Evolutionary conservation across 768 basidiomycete genomes (phyloP).

Genomic region (Cystobasidium ongulense): DNA sequence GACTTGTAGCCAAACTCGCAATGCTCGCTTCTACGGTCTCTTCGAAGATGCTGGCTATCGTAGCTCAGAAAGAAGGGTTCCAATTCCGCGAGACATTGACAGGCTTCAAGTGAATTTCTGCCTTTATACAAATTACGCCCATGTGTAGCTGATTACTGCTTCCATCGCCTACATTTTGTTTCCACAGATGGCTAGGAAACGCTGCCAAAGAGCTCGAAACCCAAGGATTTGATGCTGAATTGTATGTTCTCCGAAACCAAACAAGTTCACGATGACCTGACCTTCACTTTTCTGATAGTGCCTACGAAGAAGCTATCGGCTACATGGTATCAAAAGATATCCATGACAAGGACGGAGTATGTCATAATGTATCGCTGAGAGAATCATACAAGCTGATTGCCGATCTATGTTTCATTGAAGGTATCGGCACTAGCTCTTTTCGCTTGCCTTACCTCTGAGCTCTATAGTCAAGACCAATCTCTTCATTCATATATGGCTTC

Average conservation of each 20-base stretch:
- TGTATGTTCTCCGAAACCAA: constrained; percentile 42
- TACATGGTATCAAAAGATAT: constrained; percentile 67
- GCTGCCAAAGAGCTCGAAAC: constrained; percentile 59
- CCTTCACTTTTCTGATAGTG: constrained; percentile 41
- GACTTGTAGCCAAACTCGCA: constrained; percentile 56
- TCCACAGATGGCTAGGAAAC: constrained; percentile 56
- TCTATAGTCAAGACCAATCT: constrained; percentile 54
- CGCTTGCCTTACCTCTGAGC: constrained; percentile 47
- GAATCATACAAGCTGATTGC: constrained; percentile 45
- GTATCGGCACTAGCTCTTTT: constrained; percentile 39
- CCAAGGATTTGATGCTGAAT: constrained; percentile 63
- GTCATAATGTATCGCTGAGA: constrained; percentile 57
- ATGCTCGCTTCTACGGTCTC: constrained; percentile 87
- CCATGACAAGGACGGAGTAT: constrained; percentile 80
- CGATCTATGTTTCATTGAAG: neutral
- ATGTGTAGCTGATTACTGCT: neutral
- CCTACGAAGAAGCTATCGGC: constrained; percentile 87
- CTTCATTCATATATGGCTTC: constrained; percentile 56
- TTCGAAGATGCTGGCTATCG: constrained; percentile 75
- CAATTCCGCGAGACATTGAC: constrained; percentile 77
- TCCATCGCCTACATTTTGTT: too few relatives aligned
- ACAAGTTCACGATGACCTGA: neutral
- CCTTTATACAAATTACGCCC: neutral
- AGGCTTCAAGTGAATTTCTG: constrained; percentile 71
- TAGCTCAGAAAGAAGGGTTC: constrained; percentile 70